These are phyloP conservation scores for Vanrija pseudolonga DNA, from an alignment of 1,284 basidiomycete species.

Conservation along the genomic window DNA sequence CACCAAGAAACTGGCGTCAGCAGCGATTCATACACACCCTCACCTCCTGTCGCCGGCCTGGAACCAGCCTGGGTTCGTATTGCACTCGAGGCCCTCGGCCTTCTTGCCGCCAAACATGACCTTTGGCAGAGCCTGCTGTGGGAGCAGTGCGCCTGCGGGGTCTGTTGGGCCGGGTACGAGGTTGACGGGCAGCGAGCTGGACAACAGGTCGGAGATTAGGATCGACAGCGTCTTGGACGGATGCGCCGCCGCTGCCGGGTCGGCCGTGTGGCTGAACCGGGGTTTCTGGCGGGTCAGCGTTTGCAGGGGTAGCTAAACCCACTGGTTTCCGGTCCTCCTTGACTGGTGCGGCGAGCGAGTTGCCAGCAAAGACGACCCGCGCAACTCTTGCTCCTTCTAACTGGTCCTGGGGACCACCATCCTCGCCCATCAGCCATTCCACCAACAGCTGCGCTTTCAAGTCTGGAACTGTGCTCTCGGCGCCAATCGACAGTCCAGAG, in stretches of 20 bases:
- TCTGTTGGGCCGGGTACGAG: constrained; percentile 81
- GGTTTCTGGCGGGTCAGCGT: constrained; percentile 43
- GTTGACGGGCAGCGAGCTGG: constrained; percentile 69
- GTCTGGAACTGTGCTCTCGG: constrained; percentile 59
- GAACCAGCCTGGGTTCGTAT: constrained; percentile 89
- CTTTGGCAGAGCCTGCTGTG: constrained; percentile 88
- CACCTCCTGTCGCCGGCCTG: constrained; percentile 52
- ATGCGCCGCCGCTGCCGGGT: constrained; percentile 62
- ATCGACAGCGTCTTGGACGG: constrained; percentile 68
- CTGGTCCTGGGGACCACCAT: constrained; percentile 64
- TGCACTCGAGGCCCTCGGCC: constrained; percentile 63
- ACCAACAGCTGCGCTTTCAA: constrained; percentile 72
- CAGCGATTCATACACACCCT: constrained; percentile 41
- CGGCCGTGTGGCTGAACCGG: constrained; percentile 39
- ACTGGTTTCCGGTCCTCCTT: constrained; percentile 58
- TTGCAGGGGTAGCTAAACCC: constrained; percentile 38
- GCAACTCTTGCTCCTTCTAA: constrained; percentile 67
- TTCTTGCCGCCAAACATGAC: constrained; percentile 78
- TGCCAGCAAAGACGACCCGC: constrained; percentile 78
- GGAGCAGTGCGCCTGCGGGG: constrained; percentile 81
- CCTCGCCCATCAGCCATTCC: constrained; percentile 84
- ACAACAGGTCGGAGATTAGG: constrained; percentile 66
- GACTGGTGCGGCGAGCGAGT: constrained; percentile 65
- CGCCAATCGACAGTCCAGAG: constrained; percentile 72
- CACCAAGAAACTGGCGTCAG: constrained; percentile 60